These are phyloP conservation scores for Populus hybrid DNA, from an alignment of 441 rosid species.

Conservation along the genomic window DNA sequence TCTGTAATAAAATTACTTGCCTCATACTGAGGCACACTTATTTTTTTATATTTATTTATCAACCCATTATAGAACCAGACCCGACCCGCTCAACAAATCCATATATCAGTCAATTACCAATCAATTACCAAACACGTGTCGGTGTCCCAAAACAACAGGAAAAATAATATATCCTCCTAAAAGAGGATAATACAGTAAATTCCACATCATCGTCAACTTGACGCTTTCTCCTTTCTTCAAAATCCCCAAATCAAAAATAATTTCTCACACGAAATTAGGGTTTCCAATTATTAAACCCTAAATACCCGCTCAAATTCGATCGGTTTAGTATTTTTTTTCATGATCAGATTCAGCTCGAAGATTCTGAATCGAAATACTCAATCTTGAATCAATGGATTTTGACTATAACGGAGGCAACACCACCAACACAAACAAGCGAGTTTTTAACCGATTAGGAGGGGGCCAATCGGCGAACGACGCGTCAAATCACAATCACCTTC, in stretches of 20 bases:
- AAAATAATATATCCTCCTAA: background rate
- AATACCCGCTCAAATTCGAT: background rate
- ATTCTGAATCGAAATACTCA: background rate
- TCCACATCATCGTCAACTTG: background rate
- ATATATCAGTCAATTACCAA: too few relatives aligned
- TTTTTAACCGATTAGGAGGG: conserved; percentile 63
- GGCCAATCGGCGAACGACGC: conserved; percentile 39
- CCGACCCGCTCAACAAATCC: background rate
- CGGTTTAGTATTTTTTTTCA: conserved; percentile 11
- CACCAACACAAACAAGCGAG: conserved; percentile 36
- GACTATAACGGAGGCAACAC: conserved; percentile 57
- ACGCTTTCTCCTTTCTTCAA: background rate
- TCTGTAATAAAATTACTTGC: too few relatives aligned
- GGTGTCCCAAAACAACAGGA: background rate
- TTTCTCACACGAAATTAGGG: background rate
- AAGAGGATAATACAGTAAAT: background rate
- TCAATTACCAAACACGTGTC: background rate
- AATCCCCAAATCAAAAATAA: background rate
- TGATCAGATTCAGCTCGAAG: conserved; percentile 18
- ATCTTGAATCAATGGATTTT: conserved; percentile 51
- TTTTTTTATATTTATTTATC: background rate
- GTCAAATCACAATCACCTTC: background rate
- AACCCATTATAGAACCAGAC: background rate
- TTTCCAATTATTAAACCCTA: background rate
- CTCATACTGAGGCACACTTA: too few relatives aligned